phyloP scores from a whole-genome alignment of 257 asterid species.

The Nicotiana paniculata region DNA sequence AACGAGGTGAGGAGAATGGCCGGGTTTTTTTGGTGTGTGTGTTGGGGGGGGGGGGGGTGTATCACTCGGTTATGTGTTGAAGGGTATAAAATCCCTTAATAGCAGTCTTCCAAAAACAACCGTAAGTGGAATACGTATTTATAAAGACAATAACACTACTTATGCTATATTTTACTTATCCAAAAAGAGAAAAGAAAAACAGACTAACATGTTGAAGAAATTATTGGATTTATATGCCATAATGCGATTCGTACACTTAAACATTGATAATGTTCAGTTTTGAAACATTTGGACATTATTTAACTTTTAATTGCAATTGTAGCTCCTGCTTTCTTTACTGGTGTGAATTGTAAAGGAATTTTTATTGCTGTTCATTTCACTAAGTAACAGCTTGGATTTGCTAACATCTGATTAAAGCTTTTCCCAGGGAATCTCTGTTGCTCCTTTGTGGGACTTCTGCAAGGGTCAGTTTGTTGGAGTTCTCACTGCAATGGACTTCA shows the following conservation, averaged over 20 bases:
- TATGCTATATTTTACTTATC: too few species aligned
- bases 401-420: conserved; percentile 21
- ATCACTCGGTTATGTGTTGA: background rate
- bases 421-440: conserved; percentile 60
- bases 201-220: too few species aligned
- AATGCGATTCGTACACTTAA: background rate
- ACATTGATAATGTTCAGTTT: background rate
- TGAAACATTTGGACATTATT: background rate
- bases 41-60: background rate
- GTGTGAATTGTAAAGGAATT: background rate
- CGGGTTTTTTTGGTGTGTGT: background rate
- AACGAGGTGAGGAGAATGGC: too few species aligned
- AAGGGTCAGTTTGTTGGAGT: conserved; percentile 65
- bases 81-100: background rate
- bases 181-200: too few species aligned
- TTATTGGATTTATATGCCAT: background rate
- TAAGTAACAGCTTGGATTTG: conserved; percentile 13
- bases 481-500: conserved; percentile 69
- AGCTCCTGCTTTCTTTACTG: background rate
- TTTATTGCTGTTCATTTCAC: background rate
- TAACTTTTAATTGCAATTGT: background rate
- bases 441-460: conserved; percentile 66
- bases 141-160: background rate
- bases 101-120: background rate
- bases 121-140: background rate